Conservation (phyloP, 306 rosid genomes). For the Senna siamea region DNA sequence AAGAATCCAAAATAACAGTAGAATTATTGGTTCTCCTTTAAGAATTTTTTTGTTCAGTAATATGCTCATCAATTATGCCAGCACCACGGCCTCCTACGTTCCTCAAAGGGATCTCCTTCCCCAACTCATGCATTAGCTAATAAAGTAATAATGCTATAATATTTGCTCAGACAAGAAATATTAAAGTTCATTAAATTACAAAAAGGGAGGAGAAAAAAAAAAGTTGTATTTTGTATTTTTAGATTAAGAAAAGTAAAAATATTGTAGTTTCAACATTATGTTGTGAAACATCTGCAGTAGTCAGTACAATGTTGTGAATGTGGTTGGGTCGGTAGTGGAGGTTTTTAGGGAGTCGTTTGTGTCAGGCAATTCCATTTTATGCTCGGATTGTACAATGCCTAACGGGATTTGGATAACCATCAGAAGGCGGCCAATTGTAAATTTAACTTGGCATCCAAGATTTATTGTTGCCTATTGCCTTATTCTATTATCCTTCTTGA, state of each 20-base stretch:
- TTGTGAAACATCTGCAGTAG: not conserved
- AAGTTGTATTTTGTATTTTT: not conserved
- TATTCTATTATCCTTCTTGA: conserved; percentile 18
- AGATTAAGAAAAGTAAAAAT: not conserved
- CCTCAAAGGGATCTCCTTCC: not conserved
- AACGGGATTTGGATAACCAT: not conserved
- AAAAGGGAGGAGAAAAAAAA: not conserved
- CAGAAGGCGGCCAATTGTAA: conserved; percentile 26
- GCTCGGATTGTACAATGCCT: not conserved
- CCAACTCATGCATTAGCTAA: not conserved
- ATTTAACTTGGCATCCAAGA: conserved; percentile 1
- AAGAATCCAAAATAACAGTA: not conserved
- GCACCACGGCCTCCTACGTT: not conserved
- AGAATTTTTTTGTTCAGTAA: not conserved
- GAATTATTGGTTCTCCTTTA: no score
- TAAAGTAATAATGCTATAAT: not conserved
- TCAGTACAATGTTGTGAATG: not conserved
- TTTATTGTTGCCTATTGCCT: conserved; percentile 25
- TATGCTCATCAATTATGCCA: not conserved
- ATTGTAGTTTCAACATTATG: not conserved
- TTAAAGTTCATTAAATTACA: not conserved
- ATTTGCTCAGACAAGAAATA: not conserved
- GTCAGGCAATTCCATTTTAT: not conserved
- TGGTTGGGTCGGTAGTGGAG: conserved; percentile 4
- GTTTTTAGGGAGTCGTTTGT: not conserved